Base-by-base conservation (phyloP, 2,329 filamentous ascomycete genomes). In the Chaetomiaceae sp. region DNA sequence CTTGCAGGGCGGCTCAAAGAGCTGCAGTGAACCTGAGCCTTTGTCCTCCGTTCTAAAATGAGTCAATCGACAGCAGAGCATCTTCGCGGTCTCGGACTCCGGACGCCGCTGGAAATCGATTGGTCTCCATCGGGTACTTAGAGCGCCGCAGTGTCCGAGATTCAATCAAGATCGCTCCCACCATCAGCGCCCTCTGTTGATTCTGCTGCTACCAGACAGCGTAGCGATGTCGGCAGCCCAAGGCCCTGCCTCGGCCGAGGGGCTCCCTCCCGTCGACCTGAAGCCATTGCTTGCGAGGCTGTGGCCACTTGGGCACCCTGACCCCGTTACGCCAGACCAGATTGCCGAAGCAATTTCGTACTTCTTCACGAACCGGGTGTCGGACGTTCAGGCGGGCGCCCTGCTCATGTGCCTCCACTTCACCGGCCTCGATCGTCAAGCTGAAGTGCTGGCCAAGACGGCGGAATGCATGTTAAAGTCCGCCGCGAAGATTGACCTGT, bases 361-460 rank as follows among this genome's bases (percentile, higher is more conserved):
- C 61, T 94, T 96, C 62, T 97, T 97, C 67, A 90, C 89, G 48
- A 84, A 96, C 68, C 81, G 82, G 55, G 74, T 97, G 15, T 91
- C 87, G n/a, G 83, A 87, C 32, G 86, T 90, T 8, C 93, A 97
- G 65, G 86, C 86, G 1, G 86, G 87, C 44, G 86, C 90, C 32
- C 74, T 98, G 46, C 74, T 97, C 42, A 96, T 93, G 61, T 86
- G 89, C 45, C 74, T 98, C 37, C 91, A 96, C 69, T 96, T 95
- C 57, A 95, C 89, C 2, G 82, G 83, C 48, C 79, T 88, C 65
- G 93, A 97, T 65, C 79, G 85, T 55, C 79, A 84, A 54, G 80
- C 90, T 20, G 86, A 93, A 60, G 87, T 98, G 33, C 79, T 98
- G 56, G 86, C 88, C 45, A 83, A 84, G 69, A 91, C 88, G 57